Conservation (phyloP, 257 asterid species). For the Solanum corneliomulleri region DNA sequence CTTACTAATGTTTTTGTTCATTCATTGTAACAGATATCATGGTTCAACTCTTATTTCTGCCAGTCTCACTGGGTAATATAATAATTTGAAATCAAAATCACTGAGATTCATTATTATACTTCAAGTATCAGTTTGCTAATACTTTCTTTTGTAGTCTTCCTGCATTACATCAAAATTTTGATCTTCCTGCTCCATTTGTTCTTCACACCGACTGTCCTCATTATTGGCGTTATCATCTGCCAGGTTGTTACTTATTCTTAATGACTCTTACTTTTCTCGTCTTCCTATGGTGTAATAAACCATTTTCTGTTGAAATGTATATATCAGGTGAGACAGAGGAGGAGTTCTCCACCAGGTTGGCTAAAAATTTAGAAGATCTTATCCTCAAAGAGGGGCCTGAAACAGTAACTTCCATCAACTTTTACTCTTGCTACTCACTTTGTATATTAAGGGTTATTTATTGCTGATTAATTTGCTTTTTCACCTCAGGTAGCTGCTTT, state of each 20-base stretch:
- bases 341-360: conserved; percentile 87
- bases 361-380: conserved; percentile 76
- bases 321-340: conserved; percentile 83
- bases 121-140: neutral
- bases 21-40: conserved; percentile 59
- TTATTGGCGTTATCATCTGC: conserved; percentile 91
- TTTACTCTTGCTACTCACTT: neutral
- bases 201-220: conserved; percentile 95
- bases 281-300: neutral
- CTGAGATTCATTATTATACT: neutral
- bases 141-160: conserved; percentile 40
- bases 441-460: neutral
- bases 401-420: conserved; percentile 44
- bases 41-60: conserved; percentile 89
- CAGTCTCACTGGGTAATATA: conserved; percentile 81
- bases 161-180: conserved; percentile 81
- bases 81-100: neutral
- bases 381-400: conserved; percentile 93
- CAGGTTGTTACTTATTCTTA: conserved; percentile 39
- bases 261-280: neutral
- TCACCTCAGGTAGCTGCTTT: conserved; percentile 80
- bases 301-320: neutral
- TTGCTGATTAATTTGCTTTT: neutral
- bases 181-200: conserved; percentile 85
- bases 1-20: neutral